Evolutionary conservation across 2,329 filamentous ascomycete species (phyloP).

Genomic region (Hortaea werneckii): DNA sequence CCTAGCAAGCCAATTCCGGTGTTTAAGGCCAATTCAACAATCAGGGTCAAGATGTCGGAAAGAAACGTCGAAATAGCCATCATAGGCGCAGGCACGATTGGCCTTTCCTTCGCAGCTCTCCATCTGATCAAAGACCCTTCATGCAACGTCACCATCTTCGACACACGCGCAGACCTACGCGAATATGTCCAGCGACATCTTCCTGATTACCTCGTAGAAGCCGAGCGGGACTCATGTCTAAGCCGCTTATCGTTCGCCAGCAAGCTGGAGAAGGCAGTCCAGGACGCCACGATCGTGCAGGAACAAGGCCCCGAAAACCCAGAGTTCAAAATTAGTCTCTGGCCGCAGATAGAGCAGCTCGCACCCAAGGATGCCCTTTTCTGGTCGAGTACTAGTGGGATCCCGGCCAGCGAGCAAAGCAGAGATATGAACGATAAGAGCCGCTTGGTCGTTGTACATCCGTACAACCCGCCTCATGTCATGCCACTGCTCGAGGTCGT

Average conservation of each 20-base stretch:
- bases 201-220: conserved; percentile 32
- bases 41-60: background rate
- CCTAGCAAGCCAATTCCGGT: too few relatives aligned
- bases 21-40: too few relatives aligned
- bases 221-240: conserved; percentile 16
- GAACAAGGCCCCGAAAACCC: conserved; percentile 49
- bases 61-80: conserved; percentile 26
- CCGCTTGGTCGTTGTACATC: conserved; percentile 48
- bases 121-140: conserved; percentile 37
- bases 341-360: conserved; percentile 40
- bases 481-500: conserved; percentile 53
- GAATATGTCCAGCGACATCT: conserved; percentile 35
- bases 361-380: conserved; percentile 38
- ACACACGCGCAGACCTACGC: conserved; percentile 39
- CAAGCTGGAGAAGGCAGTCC: conserved; percentile 29
- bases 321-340: conserved; percentile 42
- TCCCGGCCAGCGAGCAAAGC: conserved; percentile 43
- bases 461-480: conserved; percentile 52
- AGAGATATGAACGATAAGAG: conserved; percentile 31
- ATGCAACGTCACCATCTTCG: conserved; percentile 38
- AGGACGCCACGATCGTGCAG: conserved; percentile 43
- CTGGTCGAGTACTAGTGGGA: conserved; percentile 50
- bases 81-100: conserved; percentile 41
- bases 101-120: conserved; percentile 46
- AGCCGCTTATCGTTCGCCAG: conserved; percentile 25